A percentile compares a stretch with the other conserved stretches of the same genome.
Evolutionary conservation across 2,329 filamentous ascomycete species (phyloP).

Genomic region (Diaporthe australafricana): DNA sequence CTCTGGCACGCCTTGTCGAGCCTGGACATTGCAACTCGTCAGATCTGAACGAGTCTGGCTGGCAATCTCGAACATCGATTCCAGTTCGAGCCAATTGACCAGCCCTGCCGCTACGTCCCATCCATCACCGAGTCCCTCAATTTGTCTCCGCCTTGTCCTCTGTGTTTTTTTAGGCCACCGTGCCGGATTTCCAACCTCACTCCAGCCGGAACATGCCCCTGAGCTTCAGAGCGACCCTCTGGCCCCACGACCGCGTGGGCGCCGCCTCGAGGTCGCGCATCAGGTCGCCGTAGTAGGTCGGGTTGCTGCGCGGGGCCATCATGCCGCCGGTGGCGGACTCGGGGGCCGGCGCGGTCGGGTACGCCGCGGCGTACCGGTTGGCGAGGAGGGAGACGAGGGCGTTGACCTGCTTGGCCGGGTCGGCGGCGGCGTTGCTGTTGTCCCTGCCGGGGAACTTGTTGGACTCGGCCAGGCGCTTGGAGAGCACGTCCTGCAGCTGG

Average conservation of each 20-base stretch:
- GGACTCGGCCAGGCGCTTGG: conserved; percentile 54
- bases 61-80: too few species aligned
- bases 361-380: conserved; percentile 68
- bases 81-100: background rate
- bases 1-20: too few species aligned
- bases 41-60: too few species aligned
- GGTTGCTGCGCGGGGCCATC: conserved; percentile 70
- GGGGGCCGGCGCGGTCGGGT: conserved; percentile 41
- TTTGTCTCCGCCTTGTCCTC: too few species aligned
- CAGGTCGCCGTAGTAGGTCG: conserved; percentile 72
- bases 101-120: too few species aligned
- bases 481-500: conserved; percentile 70
- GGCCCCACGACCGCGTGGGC: conserved; percentile 66
- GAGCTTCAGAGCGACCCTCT: conserved; percentile 64
- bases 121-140: too few species aligned
- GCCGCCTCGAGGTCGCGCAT: conserved; percentile 72
- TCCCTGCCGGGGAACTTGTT: conserved; percentile 37
- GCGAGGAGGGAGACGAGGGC: conserved; percentile 69
- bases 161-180: background rate
- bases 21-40: too few species aligned
- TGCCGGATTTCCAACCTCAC: conserved; percentile 49
- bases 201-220: conserved; percentile 70
- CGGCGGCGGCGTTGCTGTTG: conserved; percentile 45
- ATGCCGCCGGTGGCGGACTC: conserved; percentile 59
- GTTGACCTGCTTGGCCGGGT: conserved; percentile 66